Conservation (phyloP, 106 monocot species). For the Allium cepa region DNA sequence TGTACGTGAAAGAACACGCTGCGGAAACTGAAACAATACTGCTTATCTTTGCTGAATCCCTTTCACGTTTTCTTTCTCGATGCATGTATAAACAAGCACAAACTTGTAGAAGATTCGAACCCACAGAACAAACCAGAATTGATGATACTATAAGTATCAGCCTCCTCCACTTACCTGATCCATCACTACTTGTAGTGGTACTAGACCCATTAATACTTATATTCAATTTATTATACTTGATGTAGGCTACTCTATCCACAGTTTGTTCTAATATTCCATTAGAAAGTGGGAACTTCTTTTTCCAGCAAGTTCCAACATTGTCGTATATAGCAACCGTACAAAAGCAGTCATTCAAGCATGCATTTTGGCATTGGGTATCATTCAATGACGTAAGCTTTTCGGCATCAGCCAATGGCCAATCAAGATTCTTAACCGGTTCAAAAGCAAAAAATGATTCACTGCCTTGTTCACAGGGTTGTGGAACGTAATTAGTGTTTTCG, state of each 20-base stretch:
- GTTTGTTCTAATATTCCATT: slow-evolving; percentile 3
- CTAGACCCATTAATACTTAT: not conserved
- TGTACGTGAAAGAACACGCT: slow-evolving; percentile 13
- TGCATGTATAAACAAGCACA: not conserved
- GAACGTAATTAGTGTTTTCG: no score
- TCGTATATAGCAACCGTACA: slow-evolving; percentile 22
- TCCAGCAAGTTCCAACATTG: slow-evolving; percentile 21
- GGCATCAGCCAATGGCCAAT: not conserved
- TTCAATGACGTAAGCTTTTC: not conserved
- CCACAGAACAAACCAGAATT: slow-evolving; percentile 2
- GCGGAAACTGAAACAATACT: not conserved
- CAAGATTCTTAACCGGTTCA: not conserved
- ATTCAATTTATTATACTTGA: slow-evolving; percentile 7
- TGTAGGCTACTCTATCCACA: not conserved
- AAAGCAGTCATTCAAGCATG: slow-evolving; percentile 14
- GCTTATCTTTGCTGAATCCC: not conserved
- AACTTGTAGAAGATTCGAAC: not conserved
- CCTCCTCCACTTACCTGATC: not conserved
- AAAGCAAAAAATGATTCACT: not conserved
- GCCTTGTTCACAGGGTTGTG: not conserved
- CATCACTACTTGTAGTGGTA: not conserved
- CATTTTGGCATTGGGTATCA: not conserved
- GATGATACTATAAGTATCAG: not conserved
- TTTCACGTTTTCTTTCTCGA: no score
- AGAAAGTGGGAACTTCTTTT: slow-evolving; percentile 36